Evolutionary conservation across 192 early-diverging fungal genomes (phyloP), one percentile per base, ranked within the genome.

Genomic region (Obelidium mucronatum): DNA sequence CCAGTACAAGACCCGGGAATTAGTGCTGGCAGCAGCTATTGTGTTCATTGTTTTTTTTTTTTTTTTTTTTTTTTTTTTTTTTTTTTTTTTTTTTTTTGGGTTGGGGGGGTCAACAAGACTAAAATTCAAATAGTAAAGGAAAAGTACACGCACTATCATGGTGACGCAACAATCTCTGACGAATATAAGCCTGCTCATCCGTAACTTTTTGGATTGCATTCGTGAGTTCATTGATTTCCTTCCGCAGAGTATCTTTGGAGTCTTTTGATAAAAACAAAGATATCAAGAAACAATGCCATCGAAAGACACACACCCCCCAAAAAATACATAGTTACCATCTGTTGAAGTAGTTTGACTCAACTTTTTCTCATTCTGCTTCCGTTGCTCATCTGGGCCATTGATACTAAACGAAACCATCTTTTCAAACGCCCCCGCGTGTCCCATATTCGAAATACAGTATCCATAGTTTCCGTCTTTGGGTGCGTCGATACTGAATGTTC

Each of bases 181-280:
- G 69, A 59, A 72, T 72, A 34, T 72, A 72, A 15, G 33, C 19
- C 56, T 72, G 69, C 31, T 72, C 69, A 58, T 72, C 69, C 33
- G 51, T 31, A 2, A 72, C 69, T 72, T 72, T 51, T 30, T 58
- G 51, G 34, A 72, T 72, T n/a, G 56, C 36, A 42, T 55, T 40
- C n/a, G 69, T 42, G 54, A 72, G 56, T 37, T 72, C 69, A 22
- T 36, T 30, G 36, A 72, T 36, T 30, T 72, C 69, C 8, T 35
- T 58, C 28, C 34, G 33, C 17, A 72, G 56, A 13, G 24, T 17
- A n/a, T 42, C 69, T 35, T 72, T 55, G 2, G 36, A 24, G 53
- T 19, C 69, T 72, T 19, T 64, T 64, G 6, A 58, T 58, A 31
- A 8, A 0, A 31, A 31, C 55, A 1, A 0, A 8, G 5, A 11